Conservation (phyloP, 2,329 filamentous ascomycete genomes). For the Monilinia laxa region DNA sequence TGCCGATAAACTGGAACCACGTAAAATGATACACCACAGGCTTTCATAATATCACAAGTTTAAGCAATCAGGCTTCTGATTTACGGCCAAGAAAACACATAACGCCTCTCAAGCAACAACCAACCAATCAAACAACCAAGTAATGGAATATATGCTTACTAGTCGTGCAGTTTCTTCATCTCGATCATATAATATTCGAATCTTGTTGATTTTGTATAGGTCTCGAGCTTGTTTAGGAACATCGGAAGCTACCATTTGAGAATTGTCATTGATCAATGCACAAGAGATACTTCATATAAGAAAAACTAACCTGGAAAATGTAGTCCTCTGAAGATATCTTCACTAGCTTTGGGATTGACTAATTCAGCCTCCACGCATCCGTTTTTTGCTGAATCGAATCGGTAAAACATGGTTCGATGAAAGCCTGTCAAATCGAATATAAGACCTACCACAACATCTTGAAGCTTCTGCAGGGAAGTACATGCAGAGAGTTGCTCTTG, state of each 20-base stretch:
- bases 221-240: constrained; percentile 84
- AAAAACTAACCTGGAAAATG: constrained; percentile 62
- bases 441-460: constrained; percentile 81
- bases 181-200: constrained; percentile 81
- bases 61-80: background rate
- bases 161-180: constrained; percentile 77
- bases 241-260: constrained; percentile 59
- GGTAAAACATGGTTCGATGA: constrained; percentile 89
- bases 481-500: constrained; percentile 81
- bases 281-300: background rate
- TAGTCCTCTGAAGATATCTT: constrained; percentile 81
- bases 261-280: background rate
- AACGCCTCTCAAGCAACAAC: too few species aligned
- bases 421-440: constrained; percentile 89
- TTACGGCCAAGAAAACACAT: background rate
- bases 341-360: constrained; percentile 76
- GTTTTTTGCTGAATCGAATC: constrained; percentile 63
- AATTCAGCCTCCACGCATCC: constrained; percentile 79
- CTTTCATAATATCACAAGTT: background rate
- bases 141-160: constrained; percentile 23
- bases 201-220: constrained; percentile 87
- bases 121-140: background rate
- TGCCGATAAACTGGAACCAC: background rate
- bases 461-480: constrained; percentile 66
- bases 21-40: background rate